Percentiles rank a stretch among this genome's conserved stretches.
Evolutionary conservation across 176 grass and related monocot genomes (phyloP).

Genomic region (Oryza meridionalis): DNA sequence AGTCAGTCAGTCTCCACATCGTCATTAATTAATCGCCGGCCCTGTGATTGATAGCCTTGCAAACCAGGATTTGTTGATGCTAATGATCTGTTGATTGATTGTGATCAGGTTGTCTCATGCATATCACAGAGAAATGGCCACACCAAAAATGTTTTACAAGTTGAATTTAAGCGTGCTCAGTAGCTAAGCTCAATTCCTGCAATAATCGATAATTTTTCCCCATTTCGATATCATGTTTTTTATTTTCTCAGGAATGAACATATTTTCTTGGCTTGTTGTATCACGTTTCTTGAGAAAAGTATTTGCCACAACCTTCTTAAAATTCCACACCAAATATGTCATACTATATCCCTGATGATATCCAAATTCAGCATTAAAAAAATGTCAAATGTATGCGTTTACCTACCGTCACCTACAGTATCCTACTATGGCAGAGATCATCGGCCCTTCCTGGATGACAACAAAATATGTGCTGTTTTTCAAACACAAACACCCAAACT

Average conservation of each 20-base stretch:
- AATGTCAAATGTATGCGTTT: not conserved
- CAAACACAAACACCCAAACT: not conserved
- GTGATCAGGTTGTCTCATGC: not conserved
- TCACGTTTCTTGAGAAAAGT: not conserved
- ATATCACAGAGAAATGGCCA: not conserved
- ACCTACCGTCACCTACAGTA: not conserved
- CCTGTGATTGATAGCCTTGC: not conserved
- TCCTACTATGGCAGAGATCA: constrained; percentile 10
- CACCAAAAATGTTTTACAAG: not conserved
- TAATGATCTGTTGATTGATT: not conserved
- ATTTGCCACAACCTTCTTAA: not conserved
- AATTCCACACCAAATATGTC: no score
- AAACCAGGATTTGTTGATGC: no score
- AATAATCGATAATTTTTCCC: not conserved
- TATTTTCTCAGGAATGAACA: not conserved
- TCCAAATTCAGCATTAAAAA: not conserved
- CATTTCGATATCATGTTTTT: not conserved
- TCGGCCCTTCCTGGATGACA: constrained; percentile 27
- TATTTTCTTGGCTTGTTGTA: not conserved
- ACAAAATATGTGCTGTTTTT: constrained; percentile 31
- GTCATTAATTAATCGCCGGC: constrained; percentile 25
- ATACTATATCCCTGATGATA: not conserved
- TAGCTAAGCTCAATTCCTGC: not conserved
- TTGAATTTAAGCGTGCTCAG: not conserved
- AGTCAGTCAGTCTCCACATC: not conserved